A percentile compares a stretch with the other conserved stretches of the same genome.
phyloP scores from a whole-genome alignment of 768 basidiomycete genomes.

The Collybia nuda region DNA sequence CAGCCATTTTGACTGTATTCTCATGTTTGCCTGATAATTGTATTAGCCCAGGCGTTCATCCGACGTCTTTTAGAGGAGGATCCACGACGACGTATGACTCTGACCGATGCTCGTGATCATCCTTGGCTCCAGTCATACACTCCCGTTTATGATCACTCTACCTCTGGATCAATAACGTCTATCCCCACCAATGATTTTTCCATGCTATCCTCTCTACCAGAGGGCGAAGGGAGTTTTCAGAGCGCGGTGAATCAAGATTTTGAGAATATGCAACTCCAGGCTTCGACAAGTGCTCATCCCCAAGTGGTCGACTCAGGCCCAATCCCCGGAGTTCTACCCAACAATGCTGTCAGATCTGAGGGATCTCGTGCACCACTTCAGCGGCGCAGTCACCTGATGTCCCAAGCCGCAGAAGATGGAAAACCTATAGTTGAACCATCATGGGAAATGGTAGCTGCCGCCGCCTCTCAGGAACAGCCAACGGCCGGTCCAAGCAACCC shows the following conservation, averaged over 20 bases:
- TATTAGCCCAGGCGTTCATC: conserved; percentile 67
- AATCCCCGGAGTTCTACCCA: conserved; percentile 6
- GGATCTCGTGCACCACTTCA: conserved; percentile 37
- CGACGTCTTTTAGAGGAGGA: conserved; percentile 59
- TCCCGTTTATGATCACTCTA: conserved; percentile 21
- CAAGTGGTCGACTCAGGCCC: not conserved
- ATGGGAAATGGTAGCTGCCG: conserved; percentile 53
- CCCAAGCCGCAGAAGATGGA: conserved; percentile 43
- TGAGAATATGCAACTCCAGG: conserved; percentile 30
- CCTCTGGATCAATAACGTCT: conserved; percentile 2
- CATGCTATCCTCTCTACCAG: conserved; percentile 16
- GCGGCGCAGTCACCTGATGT: conserved; percentile 47
- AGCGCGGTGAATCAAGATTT: conserved; percentile 28
- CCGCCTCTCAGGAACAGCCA: conserved; percentile 26
- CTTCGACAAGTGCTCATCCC: conserved; percentile 10
- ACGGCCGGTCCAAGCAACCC: conserved; percentile 14
- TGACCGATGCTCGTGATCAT: conserved; percentile 67
- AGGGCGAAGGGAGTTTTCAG: conserved; percentile 10
- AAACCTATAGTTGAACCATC: conserved; percentile 46
- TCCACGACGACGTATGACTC: conserved; percentile 68
- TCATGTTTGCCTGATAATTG: not conserved
- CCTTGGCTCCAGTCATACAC: conserved; percentile 63
- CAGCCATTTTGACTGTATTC: conserved; percentile 1
- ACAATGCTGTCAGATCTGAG: conserved; percentile 16
- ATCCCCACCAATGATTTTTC: conserved; percentile 18